Conservation (phyloP, 225 moss, liverwort and hornwort genomes). For the Polytrichum formosum region DNA sequence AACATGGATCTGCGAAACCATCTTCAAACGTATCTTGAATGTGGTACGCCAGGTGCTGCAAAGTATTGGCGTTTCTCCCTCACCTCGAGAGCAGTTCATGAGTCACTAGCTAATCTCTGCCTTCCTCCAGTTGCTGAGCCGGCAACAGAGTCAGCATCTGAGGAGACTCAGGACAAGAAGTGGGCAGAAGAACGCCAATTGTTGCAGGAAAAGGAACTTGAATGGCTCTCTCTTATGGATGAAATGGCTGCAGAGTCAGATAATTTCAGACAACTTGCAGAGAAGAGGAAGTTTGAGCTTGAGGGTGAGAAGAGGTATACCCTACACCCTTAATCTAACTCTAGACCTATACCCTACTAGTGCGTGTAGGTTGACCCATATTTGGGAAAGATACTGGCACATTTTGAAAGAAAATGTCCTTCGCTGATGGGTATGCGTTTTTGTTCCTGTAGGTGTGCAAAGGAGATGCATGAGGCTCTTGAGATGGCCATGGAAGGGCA, state of each 20-base stretch:
- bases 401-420: too few species aligned
- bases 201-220: conserved; percentile 92
- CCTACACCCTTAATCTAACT: too few species aligned
- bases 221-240: conserved; percentile 83
- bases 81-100: conserved; percentile 52
- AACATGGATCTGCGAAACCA: conserved; percentile 76
- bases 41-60: conserved; percentile 38
- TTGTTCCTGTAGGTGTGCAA: conserved; percentile 49
- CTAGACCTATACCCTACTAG: too few species aligned
- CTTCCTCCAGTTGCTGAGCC: conserved; percentile 25
- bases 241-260: conserved; percentile 80
- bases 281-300: conserved; percentile 77
- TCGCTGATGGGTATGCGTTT: background rate
- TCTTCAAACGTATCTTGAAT: conserved; percentile 62
- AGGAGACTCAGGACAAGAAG: conserved; percentile 14
- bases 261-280: conserved; percentile 63
- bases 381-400: too few species aligned
- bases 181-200: conserved; percentile 60
- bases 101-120: conserved; percentile 42
- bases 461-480: conserved; percentile 88
- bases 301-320: conserved; percentile 83
- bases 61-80: conserved; percentile 62
- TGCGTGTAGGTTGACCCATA: too few species aligned
- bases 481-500: conserved; percentile 99
- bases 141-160: conserved; percentile 4